phyloP scores from a whole-genome alignment of 352 stramenopile genomes.

The Detonula confervacea region DNA sequence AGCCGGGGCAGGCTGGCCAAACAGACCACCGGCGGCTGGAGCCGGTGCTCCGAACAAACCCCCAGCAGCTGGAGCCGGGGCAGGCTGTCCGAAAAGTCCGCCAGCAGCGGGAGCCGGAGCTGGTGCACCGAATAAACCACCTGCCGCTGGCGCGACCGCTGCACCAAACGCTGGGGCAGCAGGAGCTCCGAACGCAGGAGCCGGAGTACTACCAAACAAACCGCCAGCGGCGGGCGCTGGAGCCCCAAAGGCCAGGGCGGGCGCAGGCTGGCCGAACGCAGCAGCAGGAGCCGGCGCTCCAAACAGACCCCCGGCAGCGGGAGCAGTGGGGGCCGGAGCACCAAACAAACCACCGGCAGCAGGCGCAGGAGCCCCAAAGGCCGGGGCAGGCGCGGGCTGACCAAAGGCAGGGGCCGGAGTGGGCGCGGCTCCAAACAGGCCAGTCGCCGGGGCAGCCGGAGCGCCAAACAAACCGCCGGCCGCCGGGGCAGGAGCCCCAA shows the following conservation, averaged over 20 bases:
- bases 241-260: constrained; percentile 32
- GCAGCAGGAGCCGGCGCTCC: constrained; percentile 35
- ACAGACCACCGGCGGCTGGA: constrained; percentile 48
- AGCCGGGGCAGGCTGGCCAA: constrained; percentile 42
- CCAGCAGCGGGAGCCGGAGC: constrained; percentile 31
- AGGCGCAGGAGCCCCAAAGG: constrained; percentile 34
- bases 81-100: constrained; percentile 53
- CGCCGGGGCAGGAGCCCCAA: constrained; percentile 37
- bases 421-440: constrained; percentile 60
- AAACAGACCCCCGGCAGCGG: too few species aligned
- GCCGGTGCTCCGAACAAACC: constrained; percentile 66
- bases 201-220: constrained; percentile 53
- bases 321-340: constrained; percentile 35
- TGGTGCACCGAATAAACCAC: constrained; percentile 65
- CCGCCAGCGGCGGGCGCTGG: constrained; percentile 35
- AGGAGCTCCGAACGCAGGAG: constrained; percentile 22
- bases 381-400: constrained; percentile 36
- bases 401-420: constrained; percentile 43
- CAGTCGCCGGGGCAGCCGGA: constrained; percentile 40
- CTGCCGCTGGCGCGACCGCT: constrained; percentile 38
- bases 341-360: constrained; percentile 52
- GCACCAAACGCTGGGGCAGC: constrained; percentile 41
- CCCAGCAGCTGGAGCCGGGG: constrained; percentile 57
- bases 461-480: constrained; percentile 53
- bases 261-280: constrained; percentile 38